Evolutionary conservation across 1,284 basidiomycete genomes (phyloP).

Genomic region (Pseudozyma sp.): DNA sequence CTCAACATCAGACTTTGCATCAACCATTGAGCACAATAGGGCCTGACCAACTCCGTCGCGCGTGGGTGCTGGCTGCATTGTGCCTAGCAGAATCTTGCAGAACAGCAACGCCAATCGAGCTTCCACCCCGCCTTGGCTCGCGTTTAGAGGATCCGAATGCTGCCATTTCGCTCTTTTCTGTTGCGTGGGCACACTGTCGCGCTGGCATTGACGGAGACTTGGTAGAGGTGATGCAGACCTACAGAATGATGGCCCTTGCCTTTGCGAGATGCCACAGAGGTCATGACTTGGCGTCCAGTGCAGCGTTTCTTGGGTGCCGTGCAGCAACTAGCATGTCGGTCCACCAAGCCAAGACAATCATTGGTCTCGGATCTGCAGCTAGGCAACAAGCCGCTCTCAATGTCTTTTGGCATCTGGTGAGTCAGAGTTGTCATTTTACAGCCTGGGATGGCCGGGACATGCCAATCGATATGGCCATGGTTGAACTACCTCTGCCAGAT

Average conservation of each 20-base stretch:
- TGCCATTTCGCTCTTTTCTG: slow-evolving; percentile 1
- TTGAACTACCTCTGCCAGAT: slow-evolving; percentile 16
- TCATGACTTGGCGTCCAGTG: slow-evolving; percentile 7
- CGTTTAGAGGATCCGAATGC: background rate
- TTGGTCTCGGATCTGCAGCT: background rate
- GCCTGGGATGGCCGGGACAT: slow-evolving; percentile 13
- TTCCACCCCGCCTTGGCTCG: background rate
- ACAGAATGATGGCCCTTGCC: slow-evolving; percentile 15
- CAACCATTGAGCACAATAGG: no score
- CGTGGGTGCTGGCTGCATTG: slow-evolving; percentile 1
- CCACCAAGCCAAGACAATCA: slow-evolving; percentile 2
- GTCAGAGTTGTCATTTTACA: slow-evolving; percentile 13
- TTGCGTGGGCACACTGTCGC: slow-evolving; percentile 9
- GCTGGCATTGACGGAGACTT: slow-evolving; percentile 5
- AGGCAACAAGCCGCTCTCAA: slow-evolving; percentile 12
- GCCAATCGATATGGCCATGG: slow-evolving; percentile 13
- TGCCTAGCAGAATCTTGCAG: background rate
- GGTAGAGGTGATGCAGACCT: slow-evolving; percentile 13
- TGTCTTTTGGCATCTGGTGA: slow-evolving; percentile 15
- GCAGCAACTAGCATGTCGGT: slow-evolving; percentile 12
- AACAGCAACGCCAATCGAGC: slow-evolving; percentile 7
- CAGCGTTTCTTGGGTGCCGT: slow-evolving; percentile 12
- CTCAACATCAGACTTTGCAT: no score
- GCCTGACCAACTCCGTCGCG: slow-evolving; percentile 1
- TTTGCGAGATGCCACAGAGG: slow-evolving; percentile 13